phyloP scores from a whole-genome alignment of 78 protist species.

The Polysphondylium violaceum region DNA sequence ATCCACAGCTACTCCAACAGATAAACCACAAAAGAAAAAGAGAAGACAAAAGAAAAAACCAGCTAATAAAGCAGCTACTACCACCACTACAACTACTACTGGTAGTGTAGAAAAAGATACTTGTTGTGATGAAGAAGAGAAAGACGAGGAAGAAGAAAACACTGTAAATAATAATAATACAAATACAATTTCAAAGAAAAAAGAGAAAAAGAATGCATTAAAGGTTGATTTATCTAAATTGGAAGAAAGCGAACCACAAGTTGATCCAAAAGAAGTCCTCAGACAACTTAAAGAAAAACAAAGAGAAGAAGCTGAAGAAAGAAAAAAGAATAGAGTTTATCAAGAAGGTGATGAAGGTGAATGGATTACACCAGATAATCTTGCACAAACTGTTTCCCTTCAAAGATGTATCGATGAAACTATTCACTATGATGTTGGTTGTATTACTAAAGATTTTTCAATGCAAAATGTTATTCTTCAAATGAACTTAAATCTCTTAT shows the following conservation, averaged over 20 bases:
- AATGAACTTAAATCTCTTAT: conserved; percentile 83
- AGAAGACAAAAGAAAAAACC: not conserved
- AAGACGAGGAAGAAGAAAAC: not conserved
- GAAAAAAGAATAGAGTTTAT: not conserved
- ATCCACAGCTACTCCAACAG: conserved; percentile 7
- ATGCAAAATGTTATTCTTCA: conserved; percentile 93
- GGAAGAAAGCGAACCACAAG: conserved; percentile 3
- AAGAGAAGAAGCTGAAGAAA: conserved; percentile 74
- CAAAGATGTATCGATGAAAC: not conserved
- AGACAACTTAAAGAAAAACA: conserved; percentile 8
- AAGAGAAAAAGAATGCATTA: conserved; percentile 9
- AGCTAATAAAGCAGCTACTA: not conserved
- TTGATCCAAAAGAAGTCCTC: conserved; percentile 37
- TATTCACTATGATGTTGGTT: conserved; percentile 51
- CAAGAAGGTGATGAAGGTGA: conserved; percentile 82
- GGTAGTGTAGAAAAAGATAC: not conserved
- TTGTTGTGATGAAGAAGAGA: not conserved
- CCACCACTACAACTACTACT: not conserved
- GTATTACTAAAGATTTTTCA: conserved; percentile 91
- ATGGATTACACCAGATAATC: conserved; percentile 93
- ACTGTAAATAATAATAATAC: conserved; percentile 8
- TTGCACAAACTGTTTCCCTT: not conserved
- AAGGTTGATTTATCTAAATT: conserved; percentile 31
- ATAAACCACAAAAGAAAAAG: conserved; percentile 27
- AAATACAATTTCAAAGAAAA: not conserved